These are phyloP conservation scores for Seminavis robusta DNA, from an alignment of 108 stramenopile genomes.

Conservation along the genomic window DNA sequence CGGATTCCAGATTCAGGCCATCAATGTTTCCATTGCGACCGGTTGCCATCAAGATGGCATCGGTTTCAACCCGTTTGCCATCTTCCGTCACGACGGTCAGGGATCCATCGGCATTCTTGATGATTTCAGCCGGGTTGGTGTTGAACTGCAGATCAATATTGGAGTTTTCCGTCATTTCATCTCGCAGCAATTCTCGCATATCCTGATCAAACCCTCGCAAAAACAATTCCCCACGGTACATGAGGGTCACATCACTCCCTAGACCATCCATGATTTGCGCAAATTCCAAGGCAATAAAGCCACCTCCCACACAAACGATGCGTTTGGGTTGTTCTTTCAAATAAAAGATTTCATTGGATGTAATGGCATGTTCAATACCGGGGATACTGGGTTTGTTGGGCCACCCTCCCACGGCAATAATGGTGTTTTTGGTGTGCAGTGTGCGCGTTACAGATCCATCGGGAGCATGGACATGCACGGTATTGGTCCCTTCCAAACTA, in stretches of 20 bases:
- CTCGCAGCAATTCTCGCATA: slow-evolving; percentile 51
- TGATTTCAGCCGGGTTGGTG: slow-evolving; percentile 56
- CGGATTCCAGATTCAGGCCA: slow-evolving; percentile 56
- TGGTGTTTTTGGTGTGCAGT: slow-evolving; percentile 66
- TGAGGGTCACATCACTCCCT: slow-evolving; percentile 78
- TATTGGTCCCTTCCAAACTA: slow-evolving; percentile 14
- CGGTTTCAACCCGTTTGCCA: slow-evolving; percentile 48
- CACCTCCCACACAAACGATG: slow-evolving; percentile 87
- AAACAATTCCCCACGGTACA: slow-evolving; percentile 68
- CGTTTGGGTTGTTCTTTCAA: slow-evolving; percentile 76
- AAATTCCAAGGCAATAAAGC: slow-evolving; percentile 92
- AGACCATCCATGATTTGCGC: slow-evolving; percentile 85
- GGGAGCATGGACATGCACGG: slow-evolving; percentile 10
- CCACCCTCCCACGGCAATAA: slow-evolving; percentile 85
- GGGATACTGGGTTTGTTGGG: slow-evolving; percentile 70
- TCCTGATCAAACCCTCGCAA: slow-evolving; percentile 77
- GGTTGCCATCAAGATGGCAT: slow-evolving; percentile 70
- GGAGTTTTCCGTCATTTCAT: slow-evolving; percentile 61
- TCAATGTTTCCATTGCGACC: slow-evolving; percentile 70
- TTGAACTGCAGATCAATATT: slow-evolving; percentile 64
- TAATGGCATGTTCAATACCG: slow-evolving; percentile 79
- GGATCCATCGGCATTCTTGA: slow-evolving; percentile 41
- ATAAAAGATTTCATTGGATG: slow-evolving; percentile 85
- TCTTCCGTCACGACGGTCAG: slow-evolving; percentile 54
- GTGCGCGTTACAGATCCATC: slow-evolving; percentile 19